Evolutionary conservation across 1,139 yeast genomes (phyloP).

Genomic region (Geotrichum australiense): DNA sequence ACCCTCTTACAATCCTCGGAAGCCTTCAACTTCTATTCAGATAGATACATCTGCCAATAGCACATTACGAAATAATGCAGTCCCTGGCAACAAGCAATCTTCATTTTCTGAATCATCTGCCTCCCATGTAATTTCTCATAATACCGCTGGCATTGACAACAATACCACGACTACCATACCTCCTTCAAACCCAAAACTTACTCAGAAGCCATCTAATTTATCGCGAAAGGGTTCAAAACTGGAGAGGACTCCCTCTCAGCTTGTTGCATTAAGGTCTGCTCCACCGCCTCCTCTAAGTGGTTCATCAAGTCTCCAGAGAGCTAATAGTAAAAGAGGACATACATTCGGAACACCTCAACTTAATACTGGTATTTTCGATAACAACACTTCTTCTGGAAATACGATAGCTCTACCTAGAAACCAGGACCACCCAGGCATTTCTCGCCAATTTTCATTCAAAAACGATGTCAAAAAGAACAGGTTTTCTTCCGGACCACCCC

Average conservation of each 20-base stretch:
- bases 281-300: conserved; percentile 56
- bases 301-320: conserved; percentile 7
- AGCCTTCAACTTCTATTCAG: conserved; percentile 11
- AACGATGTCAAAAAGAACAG: not conserved
- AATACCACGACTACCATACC: not conserved
- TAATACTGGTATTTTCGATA: conserved; percentile 2
- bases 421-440: not conserved
- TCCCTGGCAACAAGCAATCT: conserved; percentile 10
- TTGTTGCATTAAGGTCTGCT: conserved; percentile 63
- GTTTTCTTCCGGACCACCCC: conserved; percentile 15
- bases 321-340: conserved; percentile 10
- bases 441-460: conserved; percentile 9
- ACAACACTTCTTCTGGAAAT: not conserved
- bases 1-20: conserved; percentile 14
- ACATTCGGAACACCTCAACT: conserved; percentile 1
- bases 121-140: not conserved
- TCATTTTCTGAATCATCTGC: not conserved
- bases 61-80: conserved; percentile 8
- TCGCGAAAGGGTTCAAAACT: conserved; percentile 7
- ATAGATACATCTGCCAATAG: too few relatives aligned
- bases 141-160: not conserved
- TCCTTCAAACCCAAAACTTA: not conserved
- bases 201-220: conserved; percentile 6
- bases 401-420: conserved; percentile 3
- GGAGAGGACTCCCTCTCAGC: conserved; percentile 19